These are phyloP conservation scores for Talaromyces sp. DNA, from an alignment of 2,329 filamentous ascomycete genomes.

Conservation along the genomic window DNA sequence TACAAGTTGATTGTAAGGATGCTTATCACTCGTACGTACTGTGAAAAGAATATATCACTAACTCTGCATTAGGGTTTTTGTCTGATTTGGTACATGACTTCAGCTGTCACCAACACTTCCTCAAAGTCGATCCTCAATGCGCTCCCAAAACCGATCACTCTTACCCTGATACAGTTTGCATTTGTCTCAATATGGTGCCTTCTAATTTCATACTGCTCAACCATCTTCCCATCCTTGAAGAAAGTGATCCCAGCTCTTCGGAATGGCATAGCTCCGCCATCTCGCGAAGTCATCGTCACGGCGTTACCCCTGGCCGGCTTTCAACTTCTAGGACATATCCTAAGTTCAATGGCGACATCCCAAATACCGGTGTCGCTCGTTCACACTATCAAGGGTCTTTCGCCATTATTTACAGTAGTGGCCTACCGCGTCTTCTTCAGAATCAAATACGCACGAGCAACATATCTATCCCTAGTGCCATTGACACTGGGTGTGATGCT, in stretches of 20 bases:
- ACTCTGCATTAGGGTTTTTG: slow-evolving; percentile 64
- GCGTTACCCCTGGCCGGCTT: slow-evolving; percentile 90
- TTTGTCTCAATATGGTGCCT: slow-evolving; percentile 88
- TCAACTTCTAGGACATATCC: slow-evolving; percentile 86
- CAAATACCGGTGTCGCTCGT: slow-evolving; percentile 95
- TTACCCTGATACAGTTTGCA: slow-evolving; percentile 88
- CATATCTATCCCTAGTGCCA: slow-evolving; percentile 84
- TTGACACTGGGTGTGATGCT: slow-evolving; percentile 92
- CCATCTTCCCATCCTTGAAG: slow-evolving; percentile 64
- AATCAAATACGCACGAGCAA: slow-evolving; percentile 79
- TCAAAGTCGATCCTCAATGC: slow-evolving; percentile 95
- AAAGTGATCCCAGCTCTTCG: slow-evolving; percentile 70
- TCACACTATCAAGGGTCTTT: slow-evolving; percentile 96
- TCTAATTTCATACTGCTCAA: slow-evolving; percentile 68
- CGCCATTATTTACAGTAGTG: slow-evolving; percentile 87
- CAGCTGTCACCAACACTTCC: slow-evolving; percentile 92
- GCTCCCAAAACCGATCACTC: slow-evolving; percentile 81
- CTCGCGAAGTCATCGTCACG: slow-evolving; percentile 72
- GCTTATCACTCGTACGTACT: neutral
- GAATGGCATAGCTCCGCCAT: slow-evolving; percentile 76
- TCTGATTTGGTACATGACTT: slow-evolving; percentile 89
- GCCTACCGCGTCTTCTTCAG: slow-evolving; percentile 87
- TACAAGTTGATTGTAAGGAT: slow-evolving; percentile 72
- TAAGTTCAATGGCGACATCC: slow-evolving; percentile 88
- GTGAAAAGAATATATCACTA: slow-evolving; percentile 14